phyloP scores from a whole-genome alignment of 345 rosid species.

The Gynandropsis gynandra region DNA sequence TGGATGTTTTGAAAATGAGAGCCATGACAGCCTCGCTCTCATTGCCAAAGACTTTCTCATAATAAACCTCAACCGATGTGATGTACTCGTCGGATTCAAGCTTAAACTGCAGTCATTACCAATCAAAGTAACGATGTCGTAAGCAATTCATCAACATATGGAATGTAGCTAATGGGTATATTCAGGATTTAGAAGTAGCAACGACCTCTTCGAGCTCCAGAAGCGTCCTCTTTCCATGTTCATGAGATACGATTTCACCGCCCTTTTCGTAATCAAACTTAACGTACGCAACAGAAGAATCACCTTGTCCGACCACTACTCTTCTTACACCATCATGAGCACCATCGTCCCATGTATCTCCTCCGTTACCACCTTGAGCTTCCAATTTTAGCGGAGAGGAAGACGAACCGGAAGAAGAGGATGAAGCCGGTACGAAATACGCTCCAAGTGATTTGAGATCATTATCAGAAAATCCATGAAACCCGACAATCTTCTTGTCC shows the following conservation, averaged over 20 bases:
- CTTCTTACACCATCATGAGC: constrained; percentile 24
- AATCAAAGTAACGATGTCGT: constrained; percentile 6
- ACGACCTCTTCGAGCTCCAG: constrained; percentile 29
- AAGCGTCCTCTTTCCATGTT: constrained; percentile 26
- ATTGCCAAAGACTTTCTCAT: constrained; percentile 23
- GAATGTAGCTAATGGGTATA: background rate
- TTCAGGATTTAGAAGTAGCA: background rate
- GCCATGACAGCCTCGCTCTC: constrained; percentile 17
- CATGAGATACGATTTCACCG: constrained; percentile 24
- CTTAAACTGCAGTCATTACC: background rate
- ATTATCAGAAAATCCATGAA: constrained; percentile 27
- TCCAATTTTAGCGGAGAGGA: constrained; percentile 23
- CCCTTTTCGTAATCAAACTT: constrained; percentile 27
- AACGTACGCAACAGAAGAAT: constrained; percentile 26
- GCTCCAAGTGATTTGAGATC: constrained; percentile 24
- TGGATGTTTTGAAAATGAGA: constrained; percentile 21
- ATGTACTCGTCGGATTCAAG: constrained; percentile 23
- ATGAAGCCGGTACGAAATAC: constrained; percentile 5
- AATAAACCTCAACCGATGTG: constrained; percentile 23
- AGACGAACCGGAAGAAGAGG: constrained; percentile 18
- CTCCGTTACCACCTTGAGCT: constrained; percentile 31
- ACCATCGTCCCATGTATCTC: constrained; percentile 27
- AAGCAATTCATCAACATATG: too few relatives aligned
- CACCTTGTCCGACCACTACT: constrained; percentile 31
- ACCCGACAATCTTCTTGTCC: constrained; percentile 19